These are phyloP conservation scores for Blastobotrys ciferrii DNA, from an alignment of 1,139 yeast species.

Conservation along the genomic window DNA sequence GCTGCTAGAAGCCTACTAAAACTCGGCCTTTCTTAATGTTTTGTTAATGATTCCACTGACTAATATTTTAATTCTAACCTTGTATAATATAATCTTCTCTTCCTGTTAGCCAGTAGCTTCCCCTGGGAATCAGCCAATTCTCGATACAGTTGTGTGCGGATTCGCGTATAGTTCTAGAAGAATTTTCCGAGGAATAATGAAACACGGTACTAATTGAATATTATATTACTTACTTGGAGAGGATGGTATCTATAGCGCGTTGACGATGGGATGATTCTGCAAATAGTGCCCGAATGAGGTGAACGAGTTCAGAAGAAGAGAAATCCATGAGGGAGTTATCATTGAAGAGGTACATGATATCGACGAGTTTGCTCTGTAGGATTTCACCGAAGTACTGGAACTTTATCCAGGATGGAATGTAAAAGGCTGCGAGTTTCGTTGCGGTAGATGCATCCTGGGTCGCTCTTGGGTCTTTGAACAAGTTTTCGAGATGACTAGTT, in stretches of 20 bases:
- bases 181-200: no score
- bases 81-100: not conserved
- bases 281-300: conserved; percentile 61
- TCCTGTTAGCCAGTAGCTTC: not conserved
- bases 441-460: conserved; percentile 10
- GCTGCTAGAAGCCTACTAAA: conserved; percentile 49
- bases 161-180: no score
- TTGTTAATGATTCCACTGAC: not conserved
- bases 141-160: no score
- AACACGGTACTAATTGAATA: no score
- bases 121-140: no score
- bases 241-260: conserved; percentile 59
- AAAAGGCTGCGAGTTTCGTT: conserved; percentile 29
- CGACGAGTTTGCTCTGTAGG: conserved; percentile 49
- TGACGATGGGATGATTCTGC: conserved; percentile 68
- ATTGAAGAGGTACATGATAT: conserved; percentile 67
- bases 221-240: conserved; percentile 6
- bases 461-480: conserved; percentile 24
- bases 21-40: conserved; percentile 32
- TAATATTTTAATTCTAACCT: not conserved
- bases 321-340: conserved; percentile 74
- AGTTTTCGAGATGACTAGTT: conserved; percentile 27
- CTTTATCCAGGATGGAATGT: conserved; percentile 42
- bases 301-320: conserved; percentile 61
- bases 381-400: conserved; percentile 37